Conservation (phyloP, 768 basidiomycete genomes). For the Leucogyrophana mollusca region DNA sequence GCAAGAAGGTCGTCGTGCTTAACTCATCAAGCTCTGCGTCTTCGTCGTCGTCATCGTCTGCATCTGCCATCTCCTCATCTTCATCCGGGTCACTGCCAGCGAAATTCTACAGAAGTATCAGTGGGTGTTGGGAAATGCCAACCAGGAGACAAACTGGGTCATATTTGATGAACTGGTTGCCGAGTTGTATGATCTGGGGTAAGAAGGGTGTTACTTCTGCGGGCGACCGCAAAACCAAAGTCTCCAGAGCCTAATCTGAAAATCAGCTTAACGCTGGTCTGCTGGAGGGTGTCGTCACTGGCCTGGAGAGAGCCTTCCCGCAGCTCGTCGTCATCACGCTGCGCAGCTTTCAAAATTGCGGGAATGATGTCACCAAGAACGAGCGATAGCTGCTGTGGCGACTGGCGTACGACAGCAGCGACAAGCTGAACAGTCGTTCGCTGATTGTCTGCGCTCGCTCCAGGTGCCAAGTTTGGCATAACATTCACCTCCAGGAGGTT, state of each 20-base stretch:
- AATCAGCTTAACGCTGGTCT: constrained; percentile 11
- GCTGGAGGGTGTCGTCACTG: constrained; percentile 8
- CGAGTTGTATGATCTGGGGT: constrained; percentile 63
- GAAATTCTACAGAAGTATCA: constrained; percentile 58
- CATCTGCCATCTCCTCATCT: constrained; percentile 58
- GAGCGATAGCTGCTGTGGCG: constrained; percentile 63
- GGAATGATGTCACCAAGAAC: constrained; percentile 65
- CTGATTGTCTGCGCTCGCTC: constrained; percentile 64
- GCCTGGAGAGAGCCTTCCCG: constrained; percentile 81
- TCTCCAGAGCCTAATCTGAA: constrained; percentile 71
- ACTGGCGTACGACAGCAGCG: constrained; percentile 75
- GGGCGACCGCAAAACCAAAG: constrained; percentile 80
- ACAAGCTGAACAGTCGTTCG: constrained; percentile 77
- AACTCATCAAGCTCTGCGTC: constrained; percentile 75
- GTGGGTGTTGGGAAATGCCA: neutral
- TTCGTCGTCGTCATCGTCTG: constrained; percentile 72
- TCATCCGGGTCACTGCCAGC: constrained; percentile 69
- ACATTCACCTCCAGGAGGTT: constrained; percentile 60
- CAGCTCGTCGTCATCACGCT: constrained; percentile 80
- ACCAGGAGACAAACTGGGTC: constrained; percentile 64
- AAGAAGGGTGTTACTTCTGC: constrained; percentile 77
- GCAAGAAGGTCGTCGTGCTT: neutral
- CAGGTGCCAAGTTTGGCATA: constrained; percentile 52
- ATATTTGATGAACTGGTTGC: constrained; percentile 81
- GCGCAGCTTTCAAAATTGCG: constrained; percentile 64